These are phyloP conservation scores for Dictyophora rubrovolvata DNA, from an alignment of 768 basidiomycete species.

Conservation along the genomic window DNA sequence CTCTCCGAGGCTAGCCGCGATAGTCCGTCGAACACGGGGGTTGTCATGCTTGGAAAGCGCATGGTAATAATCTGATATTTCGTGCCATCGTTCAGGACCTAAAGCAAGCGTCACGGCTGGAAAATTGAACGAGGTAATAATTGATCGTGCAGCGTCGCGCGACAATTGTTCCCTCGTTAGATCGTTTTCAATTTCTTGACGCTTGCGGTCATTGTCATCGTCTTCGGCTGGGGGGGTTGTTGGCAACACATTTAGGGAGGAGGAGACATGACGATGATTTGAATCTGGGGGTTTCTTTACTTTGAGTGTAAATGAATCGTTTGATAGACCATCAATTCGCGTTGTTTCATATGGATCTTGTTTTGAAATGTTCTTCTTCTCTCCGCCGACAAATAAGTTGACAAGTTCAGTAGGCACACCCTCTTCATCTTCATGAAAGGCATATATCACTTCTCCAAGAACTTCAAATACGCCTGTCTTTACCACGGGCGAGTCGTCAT, in stretches of 20 bases:
- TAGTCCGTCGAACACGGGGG: conserved; percentile 59
- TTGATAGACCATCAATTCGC: not conserved
- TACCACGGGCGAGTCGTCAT: conserved; percentile 56
- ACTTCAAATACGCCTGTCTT: conserved; percentile 76
- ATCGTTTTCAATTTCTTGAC: not conserved
- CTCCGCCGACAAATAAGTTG: conserved; percentile 61
- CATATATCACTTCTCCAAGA: conserved; percentile 80
- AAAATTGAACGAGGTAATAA: conserved; percentile 83
- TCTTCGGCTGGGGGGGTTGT: conserved; percentile 3
- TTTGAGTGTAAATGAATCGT: not conserved
- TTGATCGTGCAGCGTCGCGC: conserved; percentile 57
- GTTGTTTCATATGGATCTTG: not conserved
- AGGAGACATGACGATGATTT: not conserved
- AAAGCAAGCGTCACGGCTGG: conserved; percentile 84
- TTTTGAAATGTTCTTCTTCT: conserved; percentile 30
- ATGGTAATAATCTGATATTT: conserved; percentile 59
- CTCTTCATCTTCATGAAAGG: conserved; percentile 54
- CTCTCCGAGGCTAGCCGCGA: conserved; percentile 85
- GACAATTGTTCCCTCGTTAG: not conserved
- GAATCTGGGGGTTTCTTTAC: not conserved
- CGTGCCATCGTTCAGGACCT: conserved; percentile 63
- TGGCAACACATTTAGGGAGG: not conserved
- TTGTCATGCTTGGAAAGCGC: conserved; percentile 51
- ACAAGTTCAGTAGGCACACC: conserved; percentile 72
- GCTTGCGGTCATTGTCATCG: not conserved